Evolutionary conservation across 2,329 filamentous ascomycete genomes (phyloP).

Genomic region (Cladosporium sp.): DNA sequence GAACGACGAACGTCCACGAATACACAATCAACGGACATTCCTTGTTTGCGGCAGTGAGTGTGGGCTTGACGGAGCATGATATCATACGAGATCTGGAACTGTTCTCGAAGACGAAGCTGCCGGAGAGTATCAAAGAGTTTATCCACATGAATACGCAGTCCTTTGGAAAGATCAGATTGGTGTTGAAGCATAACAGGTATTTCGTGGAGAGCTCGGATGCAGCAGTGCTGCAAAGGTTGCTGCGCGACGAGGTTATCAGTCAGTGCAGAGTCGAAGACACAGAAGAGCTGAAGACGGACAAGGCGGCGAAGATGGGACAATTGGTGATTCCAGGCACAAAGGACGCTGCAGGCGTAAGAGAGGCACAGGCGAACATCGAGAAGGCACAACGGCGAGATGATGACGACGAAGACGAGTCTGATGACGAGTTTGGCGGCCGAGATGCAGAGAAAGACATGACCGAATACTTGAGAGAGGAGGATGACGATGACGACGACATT

Average conservation of each 20-base stretch:
- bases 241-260: constrained; percentile 81
- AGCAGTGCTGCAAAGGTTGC: constrained; percentile 78
- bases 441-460: constrained; percentile 60
- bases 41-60: constrained; percentile 91
- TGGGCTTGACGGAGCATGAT: constrained; percentile 84
- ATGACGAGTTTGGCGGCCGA: constrained; percentile 54
- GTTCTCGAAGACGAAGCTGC: constrained; percentile 84
- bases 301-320: constrained; percentile 80
- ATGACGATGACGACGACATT: constrained; percentile 84
- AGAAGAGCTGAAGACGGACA: constrained; percentile 73
- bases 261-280: constrained; percentile 72
- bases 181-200: constrained; percentile 91
- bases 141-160: constrained; percentile 81
- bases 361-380: constrained; percentile 55
- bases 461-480: constrained; percentile 67
- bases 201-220: constrained; percentile 91
- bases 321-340: constrained; percentile 94
- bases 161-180: constrained; percentile 93
- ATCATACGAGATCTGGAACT: constrained; percentile 87
- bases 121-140: constrained; percentile 76
- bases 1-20: constrained; percentile 89
- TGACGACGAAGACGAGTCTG: constrained; percentile 50
- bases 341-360: constrained; percentile 82
- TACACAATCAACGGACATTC: constrained; percentile 90
- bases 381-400: constrained; percentile 48